Base-by-base conservation (phyloP, 2,329 filamentous ascomycete species). In the Cladophialophora exuberans region DNA sequence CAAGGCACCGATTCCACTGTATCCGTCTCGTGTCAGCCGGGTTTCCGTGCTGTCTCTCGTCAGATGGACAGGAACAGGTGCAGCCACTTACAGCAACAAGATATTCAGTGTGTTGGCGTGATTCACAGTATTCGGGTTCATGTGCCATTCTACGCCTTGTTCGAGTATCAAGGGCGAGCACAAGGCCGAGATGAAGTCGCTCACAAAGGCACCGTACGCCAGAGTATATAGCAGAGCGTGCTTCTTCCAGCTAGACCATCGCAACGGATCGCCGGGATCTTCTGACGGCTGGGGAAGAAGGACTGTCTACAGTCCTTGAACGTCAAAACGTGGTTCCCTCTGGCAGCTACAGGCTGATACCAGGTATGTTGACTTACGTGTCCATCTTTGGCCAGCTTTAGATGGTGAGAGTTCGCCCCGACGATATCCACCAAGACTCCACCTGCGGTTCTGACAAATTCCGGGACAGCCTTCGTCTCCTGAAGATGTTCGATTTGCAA, bases 191-290 rank as follows among this genome's bases (percentile, higher is more conserved):
- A 67, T 69, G 68, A 70, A 75, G 57, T 76, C 73, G 0, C 71
- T 66, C 3, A 74, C 53, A 45, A 75, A 70, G 0, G 72, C 66
- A 5, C 65, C 65, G 5, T 62, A 62, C 0, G 67, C 67, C 6
- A 76, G 68, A 59, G 45, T 33, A 20, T 36, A 20, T 11, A 54
- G 33, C 10, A 48, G 11, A 6, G 44, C 25, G 25, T 47, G 9
- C 20, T 55, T 55, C 36, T 39, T 51, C 17, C 20, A 11, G 4
- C n/a, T 17, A 4, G 46, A 57, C 79, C 79, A 79, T 56, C 79
- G 82, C 33, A 83, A 68, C 2, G 80, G 80, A 57, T 82, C 80
- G 41, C 80, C 77, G 6, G 78, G 76, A 57, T 82, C 76, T 11
- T 68, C 65, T 0, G 76, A 78, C 1, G 80, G 80, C 0, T 72